These are phyloP conservation scores for Porodaedalea pini DNA, from an alignment of 1,284 basidiomycete species.

Conservation along the genomic window DNA sequence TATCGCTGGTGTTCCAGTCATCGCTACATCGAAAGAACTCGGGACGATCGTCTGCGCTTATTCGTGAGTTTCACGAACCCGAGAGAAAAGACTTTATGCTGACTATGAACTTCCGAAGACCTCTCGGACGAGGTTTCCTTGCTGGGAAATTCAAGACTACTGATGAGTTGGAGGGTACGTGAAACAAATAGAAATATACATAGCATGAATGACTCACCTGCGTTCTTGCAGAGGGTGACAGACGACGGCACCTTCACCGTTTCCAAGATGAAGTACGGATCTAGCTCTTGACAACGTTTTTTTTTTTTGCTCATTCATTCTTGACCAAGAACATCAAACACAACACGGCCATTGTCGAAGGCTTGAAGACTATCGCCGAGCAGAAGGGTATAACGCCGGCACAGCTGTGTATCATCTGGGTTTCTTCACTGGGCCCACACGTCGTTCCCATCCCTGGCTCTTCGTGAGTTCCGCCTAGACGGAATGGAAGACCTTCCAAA, in stretches of 20 bases:
- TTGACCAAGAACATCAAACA: conserved; percentile 39
- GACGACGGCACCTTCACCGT: conserved; percentile 22
- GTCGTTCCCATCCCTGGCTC: conserved; percentile 46
- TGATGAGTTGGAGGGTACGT: conserved; percentile 44
- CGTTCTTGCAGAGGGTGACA: conserved; percentile 23
- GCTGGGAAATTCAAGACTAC: conserved; percentile 46
- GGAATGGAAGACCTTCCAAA: no score
- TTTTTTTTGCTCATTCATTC: background rate
- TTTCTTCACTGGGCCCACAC: conserved; percentile 37
- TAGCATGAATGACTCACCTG: background rate
- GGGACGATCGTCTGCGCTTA: conserved; percentile 54
- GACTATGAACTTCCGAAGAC: conserved; percentile 30
- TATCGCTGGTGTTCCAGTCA: conserved; percentile 34
- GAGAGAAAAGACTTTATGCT: background rate
- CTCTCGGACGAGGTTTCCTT: conserved; percentile 58
- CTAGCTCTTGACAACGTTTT: conserved; percentile 13
- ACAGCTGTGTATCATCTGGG: conserved; percentile 61
- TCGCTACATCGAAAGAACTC: conserved; percentile 41
- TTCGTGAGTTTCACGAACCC: conserved; percentile 31
- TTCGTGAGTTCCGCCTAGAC: conserved; percentile 30
- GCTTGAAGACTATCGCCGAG: conserved; percentile 40
- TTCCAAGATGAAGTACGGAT: conserved; percentile 27
- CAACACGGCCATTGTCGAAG: conserved; percentile 52
- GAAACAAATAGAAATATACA: no score
- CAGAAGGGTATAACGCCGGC: conserved; percentile 46